Conservation (phyloP, 768 basidiomycete species). For the Suillus spraguei region DNA sequence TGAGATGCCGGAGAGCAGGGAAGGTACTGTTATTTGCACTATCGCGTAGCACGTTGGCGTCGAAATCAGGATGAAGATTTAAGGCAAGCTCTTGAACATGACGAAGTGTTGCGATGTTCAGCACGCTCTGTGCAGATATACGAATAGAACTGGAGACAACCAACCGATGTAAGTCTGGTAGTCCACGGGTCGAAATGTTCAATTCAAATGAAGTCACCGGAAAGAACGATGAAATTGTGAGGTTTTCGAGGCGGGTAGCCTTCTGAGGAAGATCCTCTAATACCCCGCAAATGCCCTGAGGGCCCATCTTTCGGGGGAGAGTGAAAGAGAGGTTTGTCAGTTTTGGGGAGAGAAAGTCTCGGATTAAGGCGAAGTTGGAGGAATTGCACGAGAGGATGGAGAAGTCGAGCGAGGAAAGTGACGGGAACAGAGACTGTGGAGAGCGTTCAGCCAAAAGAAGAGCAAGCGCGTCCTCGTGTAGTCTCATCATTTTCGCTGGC, state of each 20-base stretch:
- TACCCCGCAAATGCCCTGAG: constrained; percentile 22
- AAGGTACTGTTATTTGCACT: constrained; percentile 18
- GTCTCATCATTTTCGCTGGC: constrained; percentile 20
- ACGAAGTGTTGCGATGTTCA: constrained; percentile 23
- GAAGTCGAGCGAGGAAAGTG: constrained; percentile 29
- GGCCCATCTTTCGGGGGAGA: constrained; percentile 25
- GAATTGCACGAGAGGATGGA: constrained; percentile 27
- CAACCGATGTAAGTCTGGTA: constrained; percentile 26
- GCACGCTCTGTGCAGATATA: constrained; percentile 25
- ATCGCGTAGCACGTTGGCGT: constrained; percentile 16
- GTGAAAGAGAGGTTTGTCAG: constrained; percentile 26
- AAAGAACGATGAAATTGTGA: constrained; percentile 25
- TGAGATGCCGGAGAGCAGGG: constrained; percentile 26
- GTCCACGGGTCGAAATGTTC: constrained; percentile 18
- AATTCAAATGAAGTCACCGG: constrained; percentile 18
- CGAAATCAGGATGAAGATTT: constrained; percentile 22
- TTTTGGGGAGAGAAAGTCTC: constrained; percentile 21
- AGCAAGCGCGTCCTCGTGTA: constrained; percentile 28
- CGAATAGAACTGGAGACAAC: constrained; percentile 27
- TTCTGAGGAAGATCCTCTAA: constrained; percentile 26
- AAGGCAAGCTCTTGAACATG: constrained; percentile 28
- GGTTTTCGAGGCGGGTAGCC: constrained; percentile 20
- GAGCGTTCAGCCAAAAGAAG: constrained; percentile 23
- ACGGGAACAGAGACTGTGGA: constrained; percentile 27
- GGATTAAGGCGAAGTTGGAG: constrained; percentile 23